phyloP scores from a whole-genome alignment of 2,329 filamentous ascomycete genomes.

The Aspergillus intermedius region DNA sequence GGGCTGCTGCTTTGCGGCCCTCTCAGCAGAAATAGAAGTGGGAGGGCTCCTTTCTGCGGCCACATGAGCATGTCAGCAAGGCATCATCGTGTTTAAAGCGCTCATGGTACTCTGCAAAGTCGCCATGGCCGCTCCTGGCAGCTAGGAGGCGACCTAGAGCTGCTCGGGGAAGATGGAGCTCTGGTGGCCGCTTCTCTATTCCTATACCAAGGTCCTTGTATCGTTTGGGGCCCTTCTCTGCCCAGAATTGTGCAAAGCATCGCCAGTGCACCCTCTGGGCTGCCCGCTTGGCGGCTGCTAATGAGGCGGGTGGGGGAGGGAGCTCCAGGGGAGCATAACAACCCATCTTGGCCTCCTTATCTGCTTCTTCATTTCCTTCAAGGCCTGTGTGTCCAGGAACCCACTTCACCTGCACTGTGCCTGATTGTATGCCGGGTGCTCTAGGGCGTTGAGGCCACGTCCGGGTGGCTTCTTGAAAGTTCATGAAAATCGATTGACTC shows the following conservation, averaged over 20 bases:
- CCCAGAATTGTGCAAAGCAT: neutral
- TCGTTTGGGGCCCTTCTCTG: neutral
- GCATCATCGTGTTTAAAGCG: neutral
- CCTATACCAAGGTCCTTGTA: neutral
- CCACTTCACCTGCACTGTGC: neutral
- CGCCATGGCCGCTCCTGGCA: neutral
- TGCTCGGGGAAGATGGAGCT: neutral
- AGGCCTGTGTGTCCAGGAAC: neutral
- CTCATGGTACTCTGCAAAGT: constrained; percentile 1
- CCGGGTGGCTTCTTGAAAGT: neutral
- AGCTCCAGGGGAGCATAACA: neutral
- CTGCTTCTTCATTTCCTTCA: neutral
- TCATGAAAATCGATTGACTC: neutral
- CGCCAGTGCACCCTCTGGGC: neutral
- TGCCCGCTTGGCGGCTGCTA: neutral
- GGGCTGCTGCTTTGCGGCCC: neutral
- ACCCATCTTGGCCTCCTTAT: neutral
- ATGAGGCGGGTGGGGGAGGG: neutral
- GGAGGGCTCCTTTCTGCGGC: neutral
- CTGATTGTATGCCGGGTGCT: neutral
- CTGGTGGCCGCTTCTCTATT: neutral
- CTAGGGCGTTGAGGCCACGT: neutral
- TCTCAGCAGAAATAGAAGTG: neutral
- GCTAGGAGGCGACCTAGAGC: neutral
- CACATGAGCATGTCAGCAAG: neutral